Percentiles rank a stretch among this genome's conserved stretches.
These are phyloP conservation scores for Cryptosporidium andersoni DNA, from an alignment of 169 alveolate genomes.

Conservation along the genomic window DNA sequence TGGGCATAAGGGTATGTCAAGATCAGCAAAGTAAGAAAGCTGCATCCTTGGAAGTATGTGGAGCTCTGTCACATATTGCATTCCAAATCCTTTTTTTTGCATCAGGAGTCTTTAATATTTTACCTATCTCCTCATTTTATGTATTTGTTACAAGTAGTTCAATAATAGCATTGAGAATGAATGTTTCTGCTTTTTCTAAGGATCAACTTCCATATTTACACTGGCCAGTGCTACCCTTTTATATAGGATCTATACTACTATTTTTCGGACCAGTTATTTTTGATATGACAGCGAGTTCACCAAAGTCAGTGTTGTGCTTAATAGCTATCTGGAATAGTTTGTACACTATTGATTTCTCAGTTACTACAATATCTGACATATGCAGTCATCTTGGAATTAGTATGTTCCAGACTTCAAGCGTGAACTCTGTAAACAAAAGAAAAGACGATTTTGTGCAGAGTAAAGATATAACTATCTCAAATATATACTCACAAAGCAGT, in stretches of 20 bases:
- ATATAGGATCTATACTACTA: slow-evolving; percentile 18
- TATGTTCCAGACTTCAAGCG: slow-evolving; percentile 1
- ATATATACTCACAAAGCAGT: no score
- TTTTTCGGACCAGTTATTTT: slow-evolving; percentile 28
- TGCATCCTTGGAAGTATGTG: slow-evolving; percentile 61
- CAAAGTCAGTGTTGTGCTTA: slow-evolving; percentile 4
- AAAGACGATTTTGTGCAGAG: no score
- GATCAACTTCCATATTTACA: slow-evolving; percentile 58
- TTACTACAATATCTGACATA: slow-evolving; percentile 6
- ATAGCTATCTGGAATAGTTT: slow-evolving; percentile 40
- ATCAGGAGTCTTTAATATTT: slow-evolving; percentile 4
- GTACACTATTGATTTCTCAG: slow-evolving; percentile 30
- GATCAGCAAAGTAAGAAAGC: not conserved
- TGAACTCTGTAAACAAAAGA: no score
- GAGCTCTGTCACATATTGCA: slow-evolving; percentile 32
- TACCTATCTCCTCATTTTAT: slow-evolving; percentile 9
- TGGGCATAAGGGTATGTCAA: slow-evolving; percentile 2
- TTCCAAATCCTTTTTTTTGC: slow-evolving; percentile 44
- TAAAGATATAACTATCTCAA: no score
- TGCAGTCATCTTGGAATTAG: slow-evolving; percentile 36
- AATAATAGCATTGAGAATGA: slow-evolving; percentile 50
- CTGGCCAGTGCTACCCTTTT: slow-evolving; percentile 67
- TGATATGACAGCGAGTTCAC: not conserved
- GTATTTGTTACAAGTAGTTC: slow-evolving; percentile 53
- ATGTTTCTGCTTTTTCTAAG: slow-evolving; percentile 58